These are phyloP conservation scores for Histomonas meleagridis DNA, from an alignment of 208 protist genomes.

Conservation along the genomic window DNA sequence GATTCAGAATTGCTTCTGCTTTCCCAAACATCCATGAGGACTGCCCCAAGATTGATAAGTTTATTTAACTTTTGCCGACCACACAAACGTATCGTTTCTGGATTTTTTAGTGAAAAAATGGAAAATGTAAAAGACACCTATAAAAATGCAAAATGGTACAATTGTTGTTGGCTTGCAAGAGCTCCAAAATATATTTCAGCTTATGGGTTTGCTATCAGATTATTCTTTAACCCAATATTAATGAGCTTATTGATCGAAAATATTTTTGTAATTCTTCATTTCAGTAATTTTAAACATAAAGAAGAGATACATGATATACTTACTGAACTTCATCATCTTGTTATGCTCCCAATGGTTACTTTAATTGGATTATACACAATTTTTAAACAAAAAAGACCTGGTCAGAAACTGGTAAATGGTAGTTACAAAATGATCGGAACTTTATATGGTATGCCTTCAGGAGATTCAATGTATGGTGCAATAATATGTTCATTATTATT, in stretches of 20 bases:
- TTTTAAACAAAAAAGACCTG: not conserved
- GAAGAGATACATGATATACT: not conserved
- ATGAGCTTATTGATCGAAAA: not conserved
- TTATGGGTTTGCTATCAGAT: not conserved
- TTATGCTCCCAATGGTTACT: not conserved
- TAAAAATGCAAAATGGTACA: not conserved
- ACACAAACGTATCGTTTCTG: too few relatives aligned
- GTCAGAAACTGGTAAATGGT: not conserved
- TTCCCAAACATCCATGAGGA: too few relatives aligned
- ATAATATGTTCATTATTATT: not conserved
- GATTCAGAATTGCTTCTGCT: too few relatives aligned
- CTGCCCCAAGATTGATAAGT: too few relatives aligned
- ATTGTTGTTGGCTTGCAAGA: not conserved
- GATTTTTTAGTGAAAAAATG: too few relatives aligned
- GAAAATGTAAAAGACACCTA: too few relatives aligned
- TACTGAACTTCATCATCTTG: not conserved
- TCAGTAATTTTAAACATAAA: not conserved
- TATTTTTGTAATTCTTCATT: not conserved
- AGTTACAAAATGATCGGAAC: not conserved
- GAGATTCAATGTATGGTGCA: not conserved
- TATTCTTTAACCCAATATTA: not conserved
- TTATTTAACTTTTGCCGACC: too few relatives aligned
- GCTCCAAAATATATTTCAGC: not conserved
- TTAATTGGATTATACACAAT: not conserved
- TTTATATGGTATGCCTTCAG: slow-evolving; percentile 16